Percentiles rank a stretch among this genome's conserved stretches.
Evolutionary conservation across 208 protist genomes (phyloP).

Genomic region (Acanthamoeba divionensis): DNA sequence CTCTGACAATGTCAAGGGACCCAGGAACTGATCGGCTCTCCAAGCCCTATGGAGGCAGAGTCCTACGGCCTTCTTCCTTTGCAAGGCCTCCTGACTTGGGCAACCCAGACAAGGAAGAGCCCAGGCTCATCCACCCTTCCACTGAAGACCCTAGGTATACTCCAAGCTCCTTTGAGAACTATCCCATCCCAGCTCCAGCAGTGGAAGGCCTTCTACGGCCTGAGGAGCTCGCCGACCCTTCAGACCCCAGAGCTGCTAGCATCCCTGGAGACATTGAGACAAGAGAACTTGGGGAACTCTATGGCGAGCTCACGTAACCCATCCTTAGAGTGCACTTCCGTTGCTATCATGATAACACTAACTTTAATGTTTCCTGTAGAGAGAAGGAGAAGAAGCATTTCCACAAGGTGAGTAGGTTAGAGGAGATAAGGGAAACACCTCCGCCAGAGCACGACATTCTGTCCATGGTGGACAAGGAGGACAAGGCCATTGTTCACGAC

Average conservation of each 20-base stretch:
- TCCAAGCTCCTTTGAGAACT: not conserved
- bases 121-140: slow-evolving; percentile 27
- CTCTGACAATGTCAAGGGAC: no score
- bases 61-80: not conserved
- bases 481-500: not conserved
- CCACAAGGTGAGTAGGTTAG: not conserved
- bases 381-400: not conserved
- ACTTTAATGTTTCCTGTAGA: not conserved
- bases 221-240: not conserved
- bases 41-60: not conserved
- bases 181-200: not conserved
- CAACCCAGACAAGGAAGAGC: not conserved
- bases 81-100: not conserved
- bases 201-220: not conserved
- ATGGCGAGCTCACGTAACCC: not conserved
- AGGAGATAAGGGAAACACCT: not conserved
- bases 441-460: not conserved
- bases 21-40: no score
- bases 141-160: slow-evolving; percentile 24
- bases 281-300: not conserved
- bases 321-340: not conserved
- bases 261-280: slow-evolving; percentile 23
- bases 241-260: not conserved
- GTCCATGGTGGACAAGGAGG: not conserved
- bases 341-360: not conserved